Base-by-base conservation (phyloP, 805 yeast species). In the Ogataea wickerhamii region DNA sequence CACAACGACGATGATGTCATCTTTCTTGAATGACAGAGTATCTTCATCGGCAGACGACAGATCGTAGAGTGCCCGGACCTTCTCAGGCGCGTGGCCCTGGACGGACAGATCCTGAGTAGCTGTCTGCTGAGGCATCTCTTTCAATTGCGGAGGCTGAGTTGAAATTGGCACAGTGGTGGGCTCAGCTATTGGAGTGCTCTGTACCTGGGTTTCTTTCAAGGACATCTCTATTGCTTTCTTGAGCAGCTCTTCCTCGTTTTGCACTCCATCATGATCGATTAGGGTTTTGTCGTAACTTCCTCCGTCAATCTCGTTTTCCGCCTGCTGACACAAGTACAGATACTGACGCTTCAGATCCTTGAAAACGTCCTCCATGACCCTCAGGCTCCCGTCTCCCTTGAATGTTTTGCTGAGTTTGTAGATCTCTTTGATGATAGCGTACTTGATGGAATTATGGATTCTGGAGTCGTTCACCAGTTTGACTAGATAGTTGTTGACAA, bases 31-130 rank as follows among this genome's bases (percentile, higher is more conserved):
- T 2, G 95, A 80, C 30, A 91, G 70, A 48, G 93, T 97, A 44
- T 89, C 96, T 2, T 82, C 82, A 53, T 88, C 97, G 30, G 75
- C 70, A 2, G 94, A 77, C 4, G 73, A 67, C 26, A 89, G 69
- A 56, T 88, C 96, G 54, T 87, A 93, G 35, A 93, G 64, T 0
- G 98, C 97, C 34, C 82, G 73, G 1, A 91, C 98, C 32, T 58
- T 60, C 12, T 50, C 53, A 7, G 61, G 60, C 6, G 45, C 14
- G 7, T 27, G 18, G 13, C 18, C 10, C 30, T 27, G 30, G 7
- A 8, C 18, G 11, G 25, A 12, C 8, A 8, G 25, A 12, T 8
- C 12, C 11, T 8, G 11, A 8, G 25, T 8, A 26, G 16, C 29
- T 26, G 29, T 26, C 29, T 26, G 29, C 7, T 26, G 17, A 11